Base-by-base conservation (phyloP, 805 yeast species). In the Sugiyamaella boreocaroliniensis region DNA sequence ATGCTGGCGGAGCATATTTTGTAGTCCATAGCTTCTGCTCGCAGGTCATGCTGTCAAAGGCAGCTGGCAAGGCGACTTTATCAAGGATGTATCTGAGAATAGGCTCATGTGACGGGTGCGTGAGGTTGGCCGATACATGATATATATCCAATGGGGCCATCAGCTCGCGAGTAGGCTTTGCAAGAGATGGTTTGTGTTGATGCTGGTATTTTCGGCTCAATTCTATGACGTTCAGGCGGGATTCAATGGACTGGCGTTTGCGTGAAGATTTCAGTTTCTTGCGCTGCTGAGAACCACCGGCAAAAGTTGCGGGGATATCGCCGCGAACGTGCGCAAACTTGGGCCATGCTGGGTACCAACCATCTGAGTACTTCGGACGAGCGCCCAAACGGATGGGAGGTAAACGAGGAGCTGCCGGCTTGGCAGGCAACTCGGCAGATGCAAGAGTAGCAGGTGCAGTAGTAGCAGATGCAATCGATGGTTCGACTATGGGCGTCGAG, bases 21-120 rank as follows among this genome's bases (percentile, higher is more conserved):
- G 44, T 22, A 14, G 48, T 34, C 63, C 63, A 59, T n/a, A 34
- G 4, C 26, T 44, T 45, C 8, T 49, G 26, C 46, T 55, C 60
- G 14, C 52, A 54, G 10, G 53, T 41, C 37, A 32, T 42, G 22
- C 20, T 47, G 49, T 59, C 62, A 50, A 59, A 59, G 29, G 62
- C 53, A 29, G 51, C 41, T 15, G 47, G 51, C 37, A 9, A 32
- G 12, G 37, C 11, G 37, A 32, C n/a, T 5, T 43, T 20, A 11
- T 53, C 49, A 11, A 44, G 34, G 20, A 51, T 26, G 9, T 47
- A 22, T 8, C 57, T 41, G 14, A 58, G 45, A 37, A 49, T 43
- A 29, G 16, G 12, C n/a, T 45, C 29, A 14, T 45, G 40, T 29
- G n/a, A 11, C 2, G 41, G 20, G 8, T 26, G 41, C 5, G 41